These are phyloP conservation scores for Cardamine resedifolia DNA, from an alignment of 345 rosid species.

Conservation along the genomic window DNA sequence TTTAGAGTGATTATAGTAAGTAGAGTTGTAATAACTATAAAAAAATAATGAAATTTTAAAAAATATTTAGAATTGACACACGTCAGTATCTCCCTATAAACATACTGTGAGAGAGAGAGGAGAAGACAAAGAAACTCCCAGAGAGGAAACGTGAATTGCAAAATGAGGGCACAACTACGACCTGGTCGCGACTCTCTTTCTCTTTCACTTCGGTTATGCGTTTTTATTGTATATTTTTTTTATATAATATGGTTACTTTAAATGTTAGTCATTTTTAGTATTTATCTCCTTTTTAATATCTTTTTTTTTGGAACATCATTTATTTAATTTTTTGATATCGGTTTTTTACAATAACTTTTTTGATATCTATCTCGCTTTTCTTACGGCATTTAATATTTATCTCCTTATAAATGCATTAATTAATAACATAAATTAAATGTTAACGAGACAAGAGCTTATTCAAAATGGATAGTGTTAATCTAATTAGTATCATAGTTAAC, in stretches of 20 bases:
- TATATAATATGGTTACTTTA: not conserved
- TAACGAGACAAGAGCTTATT: too few species aligned
- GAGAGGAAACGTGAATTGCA: conserved; percentile 38
- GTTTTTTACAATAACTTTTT: not conserved
- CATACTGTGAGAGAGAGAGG: too few species aligned
- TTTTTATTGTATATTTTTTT: not conserved
- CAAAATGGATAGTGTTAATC: too few species aligned
- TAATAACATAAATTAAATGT: too few species aligned
- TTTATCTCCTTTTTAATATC: not conserved
- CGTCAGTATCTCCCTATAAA: too few species aligned
- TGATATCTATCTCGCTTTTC: not conserved
- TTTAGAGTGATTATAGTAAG: too few species aligned
- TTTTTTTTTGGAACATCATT: not conserved
- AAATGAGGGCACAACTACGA: conserved; percentile 35
- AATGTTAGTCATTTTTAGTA: not conserved
- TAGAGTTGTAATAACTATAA: too few species aligned
- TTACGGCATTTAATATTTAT: not conserved
- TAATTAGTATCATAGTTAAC: too few species aligned
- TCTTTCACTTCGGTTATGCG: not conserved
- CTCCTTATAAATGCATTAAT: not conserved
- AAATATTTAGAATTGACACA: too few species aligned
- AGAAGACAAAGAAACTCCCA: conserved; percentile 2
- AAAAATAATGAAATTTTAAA: too few species aligned
- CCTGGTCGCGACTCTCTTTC: conserved; percentile 32
- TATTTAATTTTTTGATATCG: not conserved